phyloP scores from a whole-genome alignment of 495 filamentous ascomycete species.

The Aspergillus olivimuriae region DNA sequence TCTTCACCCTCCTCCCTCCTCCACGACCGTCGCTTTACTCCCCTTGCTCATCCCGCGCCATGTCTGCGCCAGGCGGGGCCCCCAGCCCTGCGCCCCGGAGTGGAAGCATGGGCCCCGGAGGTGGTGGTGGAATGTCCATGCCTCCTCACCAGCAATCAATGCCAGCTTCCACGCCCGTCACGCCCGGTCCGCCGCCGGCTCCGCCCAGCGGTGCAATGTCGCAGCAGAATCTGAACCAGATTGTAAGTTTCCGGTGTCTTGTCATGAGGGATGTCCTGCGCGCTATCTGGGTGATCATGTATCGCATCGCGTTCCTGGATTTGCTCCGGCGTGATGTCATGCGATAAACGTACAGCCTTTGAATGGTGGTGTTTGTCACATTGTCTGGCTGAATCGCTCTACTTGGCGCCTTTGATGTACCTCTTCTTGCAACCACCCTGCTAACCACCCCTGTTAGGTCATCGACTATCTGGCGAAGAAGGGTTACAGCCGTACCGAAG shows the following conservation, averaged over 20 bases:
- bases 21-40: background rate
- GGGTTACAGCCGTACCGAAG: conserved; percentile 87
- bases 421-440: background rate
- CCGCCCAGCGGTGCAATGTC: conserved; percentile 50
- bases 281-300: no score
- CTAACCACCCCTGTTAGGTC: conserved; percentile 48
- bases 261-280: no score
- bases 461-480: conserved; percentile 96
- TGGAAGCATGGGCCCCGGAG: conserved; percentile 47
- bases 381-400: background rate
- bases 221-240: conserved; percentile 89
- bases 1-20: background rate
- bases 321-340: no score
- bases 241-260: conserved; percentile 58
- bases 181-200: conserved; percentile 32
- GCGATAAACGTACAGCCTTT: no score
- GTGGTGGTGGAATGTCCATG: conserved; percentile 43
- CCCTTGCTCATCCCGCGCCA: conserved; percentile 11
- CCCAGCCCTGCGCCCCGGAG: conserved; percentile 44
- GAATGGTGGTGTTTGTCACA: background rate
- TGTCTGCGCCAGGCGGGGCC: conserved; percentile 45
- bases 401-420: background rate
- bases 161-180: conserved; percentile 30
- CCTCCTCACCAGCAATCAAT: conserved; percentile 46
- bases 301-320: no score